Percentiles rank a stretch among this genome's conserved stretches.
Conservation (phyloP, 83 land plant species). For the Picea mariana region DNA sequence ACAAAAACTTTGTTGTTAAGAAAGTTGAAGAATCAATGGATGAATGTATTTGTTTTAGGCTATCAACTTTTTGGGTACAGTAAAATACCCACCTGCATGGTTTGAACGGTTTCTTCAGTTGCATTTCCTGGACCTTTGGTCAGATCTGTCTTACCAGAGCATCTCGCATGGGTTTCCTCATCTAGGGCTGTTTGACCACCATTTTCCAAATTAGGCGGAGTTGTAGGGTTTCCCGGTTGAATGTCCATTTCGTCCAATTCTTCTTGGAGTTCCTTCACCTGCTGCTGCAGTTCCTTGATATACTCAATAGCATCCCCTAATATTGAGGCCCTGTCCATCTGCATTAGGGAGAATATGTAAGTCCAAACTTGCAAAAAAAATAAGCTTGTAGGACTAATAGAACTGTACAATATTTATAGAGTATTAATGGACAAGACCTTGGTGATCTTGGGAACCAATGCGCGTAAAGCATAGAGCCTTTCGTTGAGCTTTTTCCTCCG, state of each 20-base stretch:
- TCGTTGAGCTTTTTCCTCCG: slow-evolving; percentile 94
- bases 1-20: no score
- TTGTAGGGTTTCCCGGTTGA: slow-evolving; percentile 16
- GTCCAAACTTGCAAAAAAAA: no score
- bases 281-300: slow-evolving; percentile 82
- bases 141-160: slow-evolving; percentile 26
- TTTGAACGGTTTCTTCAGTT: slow-evolving; percentile 42
- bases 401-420: no score
- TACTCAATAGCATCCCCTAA: slow-evolving; percentile 93
- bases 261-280: slow-evolving; percentile 83
- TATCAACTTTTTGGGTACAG: neutral
- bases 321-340: slow-evolving; percentile 96
- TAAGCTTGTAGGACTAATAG: no score
- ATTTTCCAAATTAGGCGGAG: slow-evolving; percentile 17
- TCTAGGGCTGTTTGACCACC: slow-evolving; percentile 14
- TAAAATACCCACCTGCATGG: slow-evolving; percentile 40
- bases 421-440: slow-evolving; percentile 52
- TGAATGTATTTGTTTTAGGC: neutral
- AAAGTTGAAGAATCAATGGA: no score
- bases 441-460: slow-evolving; percentile 91
- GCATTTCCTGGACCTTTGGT: slow-evolving; percentile 22
- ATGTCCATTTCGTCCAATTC: slow-evolving; percentile 68
- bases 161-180: slow-evolving; percentile 23
- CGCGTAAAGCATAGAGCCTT: slow-evolving; percentile 73
- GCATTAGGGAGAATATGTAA: neutral